Evolutionary conservation across 2,329 filamentous ascomycete genomes (phyloP), one percentile per base, ranked within the genome.

Genomic region (Colletotrichum phormii): DNA sequence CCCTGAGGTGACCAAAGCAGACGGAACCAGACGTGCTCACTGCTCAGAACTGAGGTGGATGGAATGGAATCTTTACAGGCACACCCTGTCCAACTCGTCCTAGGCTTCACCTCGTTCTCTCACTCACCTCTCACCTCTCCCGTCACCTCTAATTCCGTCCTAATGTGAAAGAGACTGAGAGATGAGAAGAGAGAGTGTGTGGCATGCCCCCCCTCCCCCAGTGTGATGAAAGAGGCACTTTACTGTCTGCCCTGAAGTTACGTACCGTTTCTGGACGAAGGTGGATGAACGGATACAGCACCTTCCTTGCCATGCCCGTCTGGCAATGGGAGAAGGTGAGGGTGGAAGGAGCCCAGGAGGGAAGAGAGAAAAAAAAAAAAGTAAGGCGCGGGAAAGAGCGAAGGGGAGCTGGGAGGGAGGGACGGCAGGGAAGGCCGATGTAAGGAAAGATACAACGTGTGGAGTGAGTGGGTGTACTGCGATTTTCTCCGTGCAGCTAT

Each of bases 211-310:
- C 22, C 13, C 22, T 53, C 29, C n/a, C 29, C 26, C 22, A 9
- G 24, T 22, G 60, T 37, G 12, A 35, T 54, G 13, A 22, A 51
- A 18, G 29, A 18, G 24, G 31, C 26, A 66, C 12, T 13, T 63
- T 24, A 58, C 67, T 69, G 60, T 66, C n/a, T 37, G 33, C 18
- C 42, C 33, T 35, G 33, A 29, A 24, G 24, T 13, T 55, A 64
- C 49, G 33, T 54, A 58, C 69, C 64, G 35, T 63, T 62, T 71
- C 49, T 68, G 51, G 69, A 71, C 42, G 51, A 58, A 58, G 55
- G 46, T 55, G 22, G 55, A 58, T 13, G 46, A n/a, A 42, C 5
- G 60, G 31, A 51, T 53, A 53, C 29, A 51, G n/a, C 29, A 49
- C 59, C 37, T 62, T 51, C 42, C 42, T 49, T 42, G 37, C 59